These are phyloP conservation scores for Fusarium tjaetaba DNA, from an alignment of 2,329 filamentous ascomycete genomes.

Conservation along the genomic window DNA sequence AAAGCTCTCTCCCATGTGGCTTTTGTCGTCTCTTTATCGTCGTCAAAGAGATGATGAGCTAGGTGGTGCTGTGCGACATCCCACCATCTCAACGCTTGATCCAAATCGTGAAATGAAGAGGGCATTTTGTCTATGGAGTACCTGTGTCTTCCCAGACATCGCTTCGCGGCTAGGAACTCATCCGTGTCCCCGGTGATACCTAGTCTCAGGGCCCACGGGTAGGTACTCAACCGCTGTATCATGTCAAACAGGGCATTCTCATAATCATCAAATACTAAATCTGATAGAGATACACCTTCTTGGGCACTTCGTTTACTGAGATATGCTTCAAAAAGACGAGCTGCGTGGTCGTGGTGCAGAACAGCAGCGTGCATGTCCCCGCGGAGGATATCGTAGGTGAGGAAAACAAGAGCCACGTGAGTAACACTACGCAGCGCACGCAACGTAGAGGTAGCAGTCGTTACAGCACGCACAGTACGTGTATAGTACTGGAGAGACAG, in stretches of 20 bases:
- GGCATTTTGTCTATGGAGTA: conserved; percentile 28
- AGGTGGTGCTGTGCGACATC: conserved; percentile 31
- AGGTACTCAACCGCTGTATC: conserved; percentile 36
- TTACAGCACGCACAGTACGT: conserved; percentile 26
- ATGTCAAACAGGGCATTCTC: conserved; percentile 34
- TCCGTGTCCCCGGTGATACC: conserved; percentile 6
- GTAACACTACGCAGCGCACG: conserved; percentile 24
- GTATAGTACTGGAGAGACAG: conserved; percentile 33
- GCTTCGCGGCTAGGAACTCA: background rate
- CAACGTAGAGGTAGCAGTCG: background rate
- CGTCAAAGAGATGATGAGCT: background rate
- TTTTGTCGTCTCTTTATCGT: background rate
- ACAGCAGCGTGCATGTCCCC: conserved; percentile 30
- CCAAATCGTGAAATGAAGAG: conserved; percentile 25
- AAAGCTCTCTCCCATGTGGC: conserved; percentile 21
- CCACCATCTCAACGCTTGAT: conserved; percentile 33
- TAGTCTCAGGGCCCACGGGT: conserved; percentile 31
- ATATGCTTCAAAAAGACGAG: conserved; percentile 34
- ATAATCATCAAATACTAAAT: conserved; percentile 18
- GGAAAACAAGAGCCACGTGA: conserved; percentile 35
- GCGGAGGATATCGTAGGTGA: conserved; percentile 36
- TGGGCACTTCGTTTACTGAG: conserved; percentile 26
- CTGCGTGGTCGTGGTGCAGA: conserved; percentile 30
- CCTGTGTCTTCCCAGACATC: conserved; percentile 10
- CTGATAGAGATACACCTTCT: conserved; percentile 12